Conservation (phyloP, 331 rosid genomes). For the Spiraea crenata region DNA sequence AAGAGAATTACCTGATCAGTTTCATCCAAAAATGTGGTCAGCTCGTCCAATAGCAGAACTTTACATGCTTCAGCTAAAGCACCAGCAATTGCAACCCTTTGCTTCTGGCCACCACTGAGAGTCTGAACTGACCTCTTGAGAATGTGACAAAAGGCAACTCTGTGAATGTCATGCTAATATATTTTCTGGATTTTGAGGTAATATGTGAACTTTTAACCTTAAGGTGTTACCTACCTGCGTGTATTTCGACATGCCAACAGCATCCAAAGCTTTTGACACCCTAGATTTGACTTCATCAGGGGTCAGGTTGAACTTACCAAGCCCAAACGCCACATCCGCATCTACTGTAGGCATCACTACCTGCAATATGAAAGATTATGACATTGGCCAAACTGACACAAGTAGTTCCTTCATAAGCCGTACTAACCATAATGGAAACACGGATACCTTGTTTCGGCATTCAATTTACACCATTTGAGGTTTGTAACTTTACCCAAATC, state of each 20-base stretch:
- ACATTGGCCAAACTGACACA: not conserved
- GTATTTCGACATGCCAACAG: slow-evolving; percentile 73
- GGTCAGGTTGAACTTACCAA: slow-evolving; percentile 71
- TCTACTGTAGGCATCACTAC: slow-evolving; percentile 96
- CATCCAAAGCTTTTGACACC: slow-evolving; percentile 65
- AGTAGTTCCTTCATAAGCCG: not conserved
- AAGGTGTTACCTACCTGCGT: slow-evolving; percentile 72
- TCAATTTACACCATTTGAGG: slow-evolving; percentile 11
- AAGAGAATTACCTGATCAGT: slow-evolving; percentile 68
- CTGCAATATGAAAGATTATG: slow-evolving; percentile 32
- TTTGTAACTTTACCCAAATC: not conserved
- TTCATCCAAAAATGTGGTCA: slow-evolving; percentile 88
- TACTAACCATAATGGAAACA: not conserved
- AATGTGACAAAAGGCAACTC: slow-evolving; percentile 19
- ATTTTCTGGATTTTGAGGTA: not conserved
- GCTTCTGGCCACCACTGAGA: slow-evolving; percentile 98
- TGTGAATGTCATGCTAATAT: not conserved
- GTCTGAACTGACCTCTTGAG: slow-evolving; percentile 89
- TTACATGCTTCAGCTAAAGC: slow-evolving; percentile 93
- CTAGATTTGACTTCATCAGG: slow-evolving; percentile 65
- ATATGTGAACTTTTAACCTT: not conserved
- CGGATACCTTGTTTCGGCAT: slow-evolving; percentile 8
- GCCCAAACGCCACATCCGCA: slow-evolving; percentile 96
- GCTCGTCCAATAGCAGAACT: slow-evolving; percentile 86
- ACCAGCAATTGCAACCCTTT: slow-evolving; percentile 94